Percentiles rank a stretch among this genome's conserved stretches.
Evolutionary conservation across 805 yeast genomes (phyloP).

Genomic region (Saccharomycopsis sp.): DNA sequence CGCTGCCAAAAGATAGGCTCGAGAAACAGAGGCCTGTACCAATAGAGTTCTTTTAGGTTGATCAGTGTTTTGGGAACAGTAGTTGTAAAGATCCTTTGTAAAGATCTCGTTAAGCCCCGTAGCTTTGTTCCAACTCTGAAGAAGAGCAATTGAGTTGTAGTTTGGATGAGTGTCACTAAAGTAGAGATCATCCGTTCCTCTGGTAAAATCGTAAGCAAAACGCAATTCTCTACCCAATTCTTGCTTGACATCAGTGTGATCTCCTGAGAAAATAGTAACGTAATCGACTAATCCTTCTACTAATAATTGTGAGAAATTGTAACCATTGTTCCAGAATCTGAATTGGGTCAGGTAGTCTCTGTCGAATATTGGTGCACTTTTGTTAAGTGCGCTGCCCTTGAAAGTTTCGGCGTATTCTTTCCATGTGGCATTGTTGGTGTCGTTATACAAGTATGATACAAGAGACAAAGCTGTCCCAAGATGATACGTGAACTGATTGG

Average conservation of each 20-base stretch:
- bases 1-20: not conserved
- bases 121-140: not conserved
- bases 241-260: conserved; percentile 38
- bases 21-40: not conserved
- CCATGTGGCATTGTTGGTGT: conserved; percentile 52
- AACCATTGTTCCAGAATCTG: conserved; percentile 58
- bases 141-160: not conserved
- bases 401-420: conserved; percentile 26
- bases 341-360: conserved; percentile 40
- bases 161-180: not conserved
- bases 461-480: conserved; percentile 59
- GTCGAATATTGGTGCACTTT: conserved; percentile 53
- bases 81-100: not conserved
- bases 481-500: conserved; percentile 56
- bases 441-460: conserved; percentile 40
- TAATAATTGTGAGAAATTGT: conserved; percentile 56
- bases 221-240: conserved; percentile 27
- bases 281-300: conserved; percentile 66
- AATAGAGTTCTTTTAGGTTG: not conserved
- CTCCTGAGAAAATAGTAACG: conserved; percentile 42
- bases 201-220: conserved; percentile 29
- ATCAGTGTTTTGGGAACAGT: not conserved
- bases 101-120: not conserved
- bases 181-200: conserved; percentile 28
- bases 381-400: conserved; percentile 53